Evolutionary conservation across 441 rosid species (phyloP), one percentile per base, ranked within the genome.

Genomic region (Gossypium trilobum): DNA sequence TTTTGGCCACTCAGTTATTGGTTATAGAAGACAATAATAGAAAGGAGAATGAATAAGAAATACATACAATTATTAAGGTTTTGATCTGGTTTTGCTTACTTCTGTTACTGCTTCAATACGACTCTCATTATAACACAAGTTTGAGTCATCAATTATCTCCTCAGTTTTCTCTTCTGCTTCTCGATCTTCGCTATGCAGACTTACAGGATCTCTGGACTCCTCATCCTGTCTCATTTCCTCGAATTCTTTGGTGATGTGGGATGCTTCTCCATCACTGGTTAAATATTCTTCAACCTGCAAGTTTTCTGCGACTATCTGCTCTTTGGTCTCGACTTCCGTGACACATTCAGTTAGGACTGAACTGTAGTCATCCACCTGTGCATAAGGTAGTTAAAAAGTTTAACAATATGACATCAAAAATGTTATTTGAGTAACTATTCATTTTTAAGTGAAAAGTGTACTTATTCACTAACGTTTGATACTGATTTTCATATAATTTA

Each of bases 331-430:
- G 31, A 16, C 69, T 60, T 25, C 74, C 55, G 61, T n/a, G 19
- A 51, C 50, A 63, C 66, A 20, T 70, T 75, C 79, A 2, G 46
- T 69, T 4, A 54, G 66, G 57, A 17, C 51, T 0, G 54, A 54
- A 44, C 55, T 36, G 39, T 54, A 39, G 68, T 79, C 78, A 71
- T 60, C 65, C 75, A 74, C 81, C 90, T 89, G 83, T 31, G 46
- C 27, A 72, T 19, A 20, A 66, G 74, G 31, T 50, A 31, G 8
- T 31, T 31, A 31, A 31, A 31, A 6, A 14, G 57, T 71, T 72
- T 51, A 60, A 23, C 33, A 44, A 7, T 31, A 31, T 31, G 39
- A 31, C 39, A 5, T 31, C 39, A 5, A 5, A 31, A 31, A 31
- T 31, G 39, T 5, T 31, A 31, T 31, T 31, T 31, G 39, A 31